Evolutionary conservation across 2,329 filamentous ascomycete species (phyloP), one percentile per base, ranked within the genome.

Genomic region (Scopulariopsis brevicaulis): DNA sequence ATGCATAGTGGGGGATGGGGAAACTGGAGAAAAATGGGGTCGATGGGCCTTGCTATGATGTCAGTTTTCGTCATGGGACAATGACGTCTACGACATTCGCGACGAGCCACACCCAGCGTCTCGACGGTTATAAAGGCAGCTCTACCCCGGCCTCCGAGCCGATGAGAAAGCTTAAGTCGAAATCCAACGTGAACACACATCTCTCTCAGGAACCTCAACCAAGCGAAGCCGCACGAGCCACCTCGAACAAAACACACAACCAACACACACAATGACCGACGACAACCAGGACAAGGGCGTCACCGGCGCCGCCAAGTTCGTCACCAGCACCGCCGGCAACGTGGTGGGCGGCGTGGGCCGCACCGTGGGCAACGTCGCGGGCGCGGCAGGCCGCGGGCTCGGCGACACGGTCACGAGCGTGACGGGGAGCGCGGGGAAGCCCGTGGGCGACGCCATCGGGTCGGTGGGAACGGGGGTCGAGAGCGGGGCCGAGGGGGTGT

Each of bases 341-440:
- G 69, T 69, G 2, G 63, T 73, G 50, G 73, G 73, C 34, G 73
- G 72, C n/a, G 61, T 75, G 1, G 65, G 66, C 12, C 67, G 71
- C 51, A 75, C 73, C 7, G 69, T 71, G 35, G 74, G 75, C 18
- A 68, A 70, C 54, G 67, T 76, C 35, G 72, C 70, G 11, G 73
- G 80, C 55, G 80, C 81, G 1, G 79, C 78, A 1, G 76, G 77
- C n/a, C 75, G 79, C 12, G 81, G 81, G 6, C 54, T 85, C 2
- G 80, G 81, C 43, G 73, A 82, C 65, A 84, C 80, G 2, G 72
- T 84, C 61, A 79, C 68, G 11, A 72, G 73, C 57, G 76, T 75
- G 3, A 79, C 80, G 0, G 82, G 82, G 14, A 76, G 74, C n/a
- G 66, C 74, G 11, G 81, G 78, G 18, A 75, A 74, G 58, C 78